Conservation (phyloP, 2,329 filamentous ascomycete species). For the Allantophomopsis cytisporea region DNA sequence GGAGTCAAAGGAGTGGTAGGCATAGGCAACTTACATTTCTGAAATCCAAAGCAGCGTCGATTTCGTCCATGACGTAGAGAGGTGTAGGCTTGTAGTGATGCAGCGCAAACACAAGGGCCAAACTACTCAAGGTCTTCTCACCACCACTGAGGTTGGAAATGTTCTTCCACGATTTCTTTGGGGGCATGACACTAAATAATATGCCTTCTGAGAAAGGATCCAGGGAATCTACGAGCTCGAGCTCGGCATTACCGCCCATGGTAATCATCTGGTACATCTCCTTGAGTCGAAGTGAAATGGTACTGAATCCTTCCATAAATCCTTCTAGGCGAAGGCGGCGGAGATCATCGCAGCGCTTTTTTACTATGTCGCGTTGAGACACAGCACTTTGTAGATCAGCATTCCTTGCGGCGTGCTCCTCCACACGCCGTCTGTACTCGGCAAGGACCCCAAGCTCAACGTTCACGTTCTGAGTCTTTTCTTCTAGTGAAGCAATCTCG, state of each 20-base stretch:
- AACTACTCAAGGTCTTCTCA: slow-evolving; percentile 87
- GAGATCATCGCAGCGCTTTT: slow-evolving; percentile 85
- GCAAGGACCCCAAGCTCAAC: slow-evolving; percentile 82
- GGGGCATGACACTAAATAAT: slow-evolving; percentile 95
- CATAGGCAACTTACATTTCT: slow-evolving; percentile 60
- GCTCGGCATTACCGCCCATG: slow-evolving; percentile 95
- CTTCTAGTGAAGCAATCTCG: slow-evolving; percentile 52
- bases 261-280: slow-evolving; percentile 99
- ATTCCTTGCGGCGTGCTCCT: slow-evolving; percentile 71
- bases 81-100: slow-evolving; percentile 98
- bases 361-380: slow-evolving; percentile 66
- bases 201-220: slow-evolving; percentile 98
- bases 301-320: slow-evolving; percentile 96
- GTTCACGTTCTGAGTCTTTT: slow-evolving; percentile 70
- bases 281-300: slow-evolving; percentile 87
- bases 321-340: slow-evolving; percentile 82
- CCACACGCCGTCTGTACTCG: slow-evolving; percentile 76
- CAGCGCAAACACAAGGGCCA: slow-evolving; percentile 93
- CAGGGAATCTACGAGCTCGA: slow-evolving; percentile 89
- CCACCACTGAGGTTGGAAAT: slow-evolving; percentile 92
- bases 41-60: slow-evolving; percentile 95
- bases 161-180: slow-evolving; percentile 99
- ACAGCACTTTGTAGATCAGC: slow-evolving; percentile 74
- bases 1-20: background rate
- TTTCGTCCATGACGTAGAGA: slow-evolving; percentile 98